Evolutionary conservation across 805 yeast genomes (phyloP).

Genomic region (Metschnikowia lunata): DNA sequence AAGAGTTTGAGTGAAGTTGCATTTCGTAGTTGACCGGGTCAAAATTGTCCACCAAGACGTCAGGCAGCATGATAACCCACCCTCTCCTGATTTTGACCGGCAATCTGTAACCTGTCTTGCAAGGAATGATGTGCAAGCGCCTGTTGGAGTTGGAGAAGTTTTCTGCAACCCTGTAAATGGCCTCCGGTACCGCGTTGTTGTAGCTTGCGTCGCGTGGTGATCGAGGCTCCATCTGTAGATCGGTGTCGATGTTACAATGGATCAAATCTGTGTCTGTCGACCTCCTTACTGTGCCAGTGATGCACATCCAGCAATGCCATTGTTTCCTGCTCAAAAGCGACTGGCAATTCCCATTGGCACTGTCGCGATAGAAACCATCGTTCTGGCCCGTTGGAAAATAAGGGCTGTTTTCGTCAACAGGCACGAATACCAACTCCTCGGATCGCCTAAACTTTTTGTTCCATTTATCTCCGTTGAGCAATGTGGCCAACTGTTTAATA

Average conservation of each 20-base stretch:
- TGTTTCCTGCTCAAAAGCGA: constrained; percentile 63
- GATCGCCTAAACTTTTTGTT: constrained; percentile 74
- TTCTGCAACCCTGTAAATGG: constrained; percentile 78
- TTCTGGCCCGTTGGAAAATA: constrained; percentile 55
- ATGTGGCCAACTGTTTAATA: constrained; percentile 55
- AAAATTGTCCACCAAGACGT: constrained; percentile 70
- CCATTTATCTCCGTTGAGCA: constrained; percentile 48
- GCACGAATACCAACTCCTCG: constrained; percentile 82
- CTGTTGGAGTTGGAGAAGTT: constrained; percentile 81
- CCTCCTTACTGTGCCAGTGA: constrained; percentile 89
- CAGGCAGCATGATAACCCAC: constrained; percentile 90
- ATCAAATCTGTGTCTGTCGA: constrained; percentile 79
- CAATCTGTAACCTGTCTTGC: constrained; percentile 58
- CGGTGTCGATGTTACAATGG: constrained; percentile 91
- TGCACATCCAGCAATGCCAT: constrained; percentile 99
- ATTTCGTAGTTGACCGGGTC: constrained; percentile 27
- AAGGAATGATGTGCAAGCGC: constrained; percentile 81
- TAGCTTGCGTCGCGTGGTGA: constrained; percentile 4
- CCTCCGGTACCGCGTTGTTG: constrained; percentile 50
- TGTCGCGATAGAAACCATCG: constrained; percentile 15
- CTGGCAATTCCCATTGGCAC: constrained; percentile 15
- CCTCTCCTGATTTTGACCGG: constrained; percentile 73
- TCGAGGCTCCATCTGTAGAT: constrained; percentile 60
- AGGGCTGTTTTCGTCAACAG: constrained; percentile 60
- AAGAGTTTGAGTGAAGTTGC: constrained; percentile 30